A percentile compares a stretch with the other conserved stretches of the same genome.
Evolutionary conservation across 2,329 filamentous ascomycete genomes (phyloP).

Genomic region (Nakataea oryzae): DNA sequence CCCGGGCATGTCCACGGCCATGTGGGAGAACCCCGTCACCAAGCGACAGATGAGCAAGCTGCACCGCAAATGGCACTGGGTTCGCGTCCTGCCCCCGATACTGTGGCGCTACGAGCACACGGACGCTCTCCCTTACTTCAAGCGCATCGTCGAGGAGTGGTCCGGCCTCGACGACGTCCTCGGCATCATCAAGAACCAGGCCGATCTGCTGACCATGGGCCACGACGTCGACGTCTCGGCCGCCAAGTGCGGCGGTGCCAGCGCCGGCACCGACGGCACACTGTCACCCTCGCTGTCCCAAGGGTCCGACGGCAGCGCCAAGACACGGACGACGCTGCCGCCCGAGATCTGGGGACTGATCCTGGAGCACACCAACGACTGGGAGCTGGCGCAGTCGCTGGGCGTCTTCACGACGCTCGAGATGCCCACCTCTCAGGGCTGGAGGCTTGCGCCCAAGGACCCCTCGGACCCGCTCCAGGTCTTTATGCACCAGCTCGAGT

Average conservation of each 20-base stretch:
- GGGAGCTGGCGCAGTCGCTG: conserved; percentile 78
- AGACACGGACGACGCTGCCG: conserved; percentile 46
- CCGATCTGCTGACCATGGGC: conserved; percentile 63
- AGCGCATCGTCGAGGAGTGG: conserved; percentile 45
- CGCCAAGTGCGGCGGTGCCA: conserved; percentile 11
- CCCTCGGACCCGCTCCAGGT: conserved; percentile 56
- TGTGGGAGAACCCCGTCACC: conserved; percentile 87
- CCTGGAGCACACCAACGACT: conserved; percentile 74
- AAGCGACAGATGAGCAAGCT: conserved; percentile 81
- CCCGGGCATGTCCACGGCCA: conserved; percentile 77
- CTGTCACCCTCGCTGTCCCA: conserved; percentile 13
- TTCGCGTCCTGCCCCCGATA: conserved; percentile 70
- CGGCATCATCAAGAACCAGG: conserved; percentile 65
- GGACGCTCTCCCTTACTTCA: conserved; percentile 23
- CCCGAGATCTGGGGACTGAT: conserved; percentile 86
- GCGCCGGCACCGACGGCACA: neutral
- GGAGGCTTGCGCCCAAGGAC: conserved; percentile 49
- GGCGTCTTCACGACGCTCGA: conserved; percentile 70
- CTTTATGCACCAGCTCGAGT: conserved; percentile 72
- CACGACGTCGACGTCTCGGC: conserved; percentile 54
- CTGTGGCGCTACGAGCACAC: conserved; percentile 64
- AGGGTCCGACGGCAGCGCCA: conserved; percentile 19
- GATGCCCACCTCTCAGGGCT: conserved; percentile 52
- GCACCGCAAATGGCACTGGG: conserved; percentile 75
- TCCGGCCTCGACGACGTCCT: conserved; percentile 61